These are phyloP conservation scores for Penicillium goetzii DNA, from an alignment of 495 filamentous ascomycete species.

Conservation along the genomic window DNA sequence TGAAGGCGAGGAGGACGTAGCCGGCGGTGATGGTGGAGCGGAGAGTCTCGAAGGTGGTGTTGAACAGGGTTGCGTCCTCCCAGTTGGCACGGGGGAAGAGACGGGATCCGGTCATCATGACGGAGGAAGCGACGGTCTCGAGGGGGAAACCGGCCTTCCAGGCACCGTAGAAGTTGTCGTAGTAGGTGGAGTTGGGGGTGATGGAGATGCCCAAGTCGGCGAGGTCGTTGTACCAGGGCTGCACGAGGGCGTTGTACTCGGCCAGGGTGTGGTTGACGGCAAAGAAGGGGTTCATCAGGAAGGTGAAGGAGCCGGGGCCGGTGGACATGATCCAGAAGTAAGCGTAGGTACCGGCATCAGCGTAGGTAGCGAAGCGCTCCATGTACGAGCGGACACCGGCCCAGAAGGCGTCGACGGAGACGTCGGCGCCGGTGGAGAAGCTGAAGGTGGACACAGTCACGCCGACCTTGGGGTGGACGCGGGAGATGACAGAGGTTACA, in stretches of 20 bases:
- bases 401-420: slow-evolving; percentile 54
- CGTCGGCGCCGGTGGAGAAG: slow-evolving; percentile 39
- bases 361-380: slow-evolving; percentile 48
- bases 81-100: slow-evolving; percentile 57
- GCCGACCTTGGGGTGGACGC: slow-evolving; percentile 45
- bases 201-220: slow-evolving; percentile 37
- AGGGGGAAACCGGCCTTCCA: slow-evolving; percentile 52
- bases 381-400: slow-evolving; percentile 53
- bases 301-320: slow-evolving; percentile 20
- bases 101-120: slow-evolving; percentile 50
- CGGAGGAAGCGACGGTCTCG: slow-evolving; percentile 46
- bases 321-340: slow-evolving; percentile 48
- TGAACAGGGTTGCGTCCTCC: slow-evolving; percentile 38
- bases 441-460: slow-evolving; percentile 46
- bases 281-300: slow-evolving; percentile 48
- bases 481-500: slow-evolving; percentile 54
- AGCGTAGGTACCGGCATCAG: slow-evolving; percentile 56
- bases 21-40: slow-evolving; percentile 48
- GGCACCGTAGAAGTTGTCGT: slow-evolving; percentile 51
- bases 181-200: slow-evolving; percentile 53
- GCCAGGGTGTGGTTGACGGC: slow-evolving; percentile 52
- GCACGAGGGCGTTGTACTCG: slow-evolving; percentile 48
- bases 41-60: slow-evolving; percentile 50
- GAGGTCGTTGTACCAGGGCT: slow-evolving; percentile 51
- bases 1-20: slow-evolving; percentile 51